These are phyloP conservation scores for Ulvella scutata DNA, from an alignment of 139 green algal species.

Conservation along the genomic window DNA sequence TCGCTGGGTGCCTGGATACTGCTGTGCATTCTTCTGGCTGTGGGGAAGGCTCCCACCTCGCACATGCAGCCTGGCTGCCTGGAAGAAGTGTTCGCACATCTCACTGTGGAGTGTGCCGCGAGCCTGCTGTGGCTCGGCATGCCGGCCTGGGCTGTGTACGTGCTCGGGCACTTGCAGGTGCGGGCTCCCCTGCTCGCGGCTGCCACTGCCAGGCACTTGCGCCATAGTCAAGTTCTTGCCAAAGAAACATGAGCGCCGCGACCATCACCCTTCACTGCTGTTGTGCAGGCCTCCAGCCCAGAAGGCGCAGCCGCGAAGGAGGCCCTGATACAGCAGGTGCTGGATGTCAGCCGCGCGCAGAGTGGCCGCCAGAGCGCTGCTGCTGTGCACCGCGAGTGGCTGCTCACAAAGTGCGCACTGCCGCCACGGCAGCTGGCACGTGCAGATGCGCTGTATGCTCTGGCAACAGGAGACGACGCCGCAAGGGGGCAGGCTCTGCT, in stretches of 20 bases:
- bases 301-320: background rate
- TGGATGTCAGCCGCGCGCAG: background rate
- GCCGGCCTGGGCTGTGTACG: background rate
- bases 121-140: background rate
- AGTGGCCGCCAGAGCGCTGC: background rate
- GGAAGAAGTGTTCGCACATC: background rate
- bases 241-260: no score
- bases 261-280: no score
- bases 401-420: background rate
- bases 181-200: background rate
- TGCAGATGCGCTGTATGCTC: background rate
- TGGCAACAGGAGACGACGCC: background rate
- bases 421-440: background rate
- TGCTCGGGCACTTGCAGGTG: background rate
- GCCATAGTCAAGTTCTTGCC: background rate
- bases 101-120: background rate
- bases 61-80: background rate
- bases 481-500: background rate
- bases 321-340: background rate
- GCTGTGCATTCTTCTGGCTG: background rate
- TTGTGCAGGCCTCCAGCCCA: background rate
- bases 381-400: background rate
- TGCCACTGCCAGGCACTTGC: background rate
- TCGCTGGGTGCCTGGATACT: background rate
- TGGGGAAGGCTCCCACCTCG: background rate